phyloP scores from a whole-genome alignment of 2,329 filamentous ascomycete species.

The Pseudogymnoascus sp. region DNA sequence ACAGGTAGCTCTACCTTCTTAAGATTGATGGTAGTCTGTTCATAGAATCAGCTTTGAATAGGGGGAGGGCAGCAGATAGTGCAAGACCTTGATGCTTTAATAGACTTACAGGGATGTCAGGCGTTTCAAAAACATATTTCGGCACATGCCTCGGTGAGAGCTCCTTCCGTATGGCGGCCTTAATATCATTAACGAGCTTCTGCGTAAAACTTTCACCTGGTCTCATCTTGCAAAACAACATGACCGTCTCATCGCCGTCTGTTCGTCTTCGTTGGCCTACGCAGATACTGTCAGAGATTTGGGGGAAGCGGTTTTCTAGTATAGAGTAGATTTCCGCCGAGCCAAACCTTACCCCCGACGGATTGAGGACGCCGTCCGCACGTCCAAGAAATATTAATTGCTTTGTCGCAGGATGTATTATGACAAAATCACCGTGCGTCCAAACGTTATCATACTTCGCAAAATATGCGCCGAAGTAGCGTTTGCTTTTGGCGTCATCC shows the following conservation, averaged over 20 bases:
- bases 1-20: slow-evolving; percentile 83
- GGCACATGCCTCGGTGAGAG: slow-evolving; percentile 73
- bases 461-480: slow-evolving; percentile 55
- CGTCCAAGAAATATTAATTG: slow-evolving; percentile 61
- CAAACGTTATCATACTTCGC: slow-evolving; percentile 60
- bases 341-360: slow-evolving; percentile 70
- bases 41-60: too few species aligned
- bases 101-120: slow-evolving; percentile 72
- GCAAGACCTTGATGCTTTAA: too few species aligned
- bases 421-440: slow-evolving; percentile 78
- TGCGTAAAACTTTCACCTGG: slow-evolving; percentile 36
- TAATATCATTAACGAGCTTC: slow-evolving; percentile 13
- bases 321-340: slow-evolving; percentile 74
- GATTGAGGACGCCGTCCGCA: slow-evolving; percentile 74
- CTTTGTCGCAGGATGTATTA: slow-evolving; percentile 59
- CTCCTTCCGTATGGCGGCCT: slow-evolving; percentile 41
- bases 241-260: slow-evolving; percentile 47
- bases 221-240: slow-evolving; percentile 51
- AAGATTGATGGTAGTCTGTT: slow-evolving; percentile 70
- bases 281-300: slow-evolving; percentile 50
- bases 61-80: too few species aligned
- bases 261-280: slow-evolving; percentile 63
- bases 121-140: slow-evolving; percentile 70
- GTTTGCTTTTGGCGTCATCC: slow-evolving; percentile 38
- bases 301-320: slow-evolving; percentile 58